These are phyloP conservation scores for Ceriops decandra DNA, from an alignment of 345 rosid genomes.

Conservation along the genomic window DNA sequence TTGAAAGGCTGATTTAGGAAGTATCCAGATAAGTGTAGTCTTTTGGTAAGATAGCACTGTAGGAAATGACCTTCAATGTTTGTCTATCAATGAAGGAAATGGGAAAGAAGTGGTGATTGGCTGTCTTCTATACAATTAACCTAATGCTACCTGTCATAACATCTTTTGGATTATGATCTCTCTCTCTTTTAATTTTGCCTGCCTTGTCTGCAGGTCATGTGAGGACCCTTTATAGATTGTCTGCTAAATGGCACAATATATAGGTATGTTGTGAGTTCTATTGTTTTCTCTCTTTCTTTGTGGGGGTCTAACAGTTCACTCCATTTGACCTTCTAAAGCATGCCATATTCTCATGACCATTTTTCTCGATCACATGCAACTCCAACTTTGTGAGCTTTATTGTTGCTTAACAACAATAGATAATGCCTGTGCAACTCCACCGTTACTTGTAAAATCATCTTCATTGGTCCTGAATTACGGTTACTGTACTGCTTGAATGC, in stretches of 20 bases:
- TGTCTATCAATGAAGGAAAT: neutral
- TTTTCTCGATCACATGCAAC: no score
- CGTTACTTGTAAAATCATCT: no score
- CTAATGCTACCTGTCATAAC: neutral
- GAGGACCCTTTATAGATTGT: neutral
- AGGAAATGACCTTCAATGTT: neutral
- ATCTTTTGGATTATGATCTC: neutral
- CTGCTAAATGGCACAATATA: neutral
- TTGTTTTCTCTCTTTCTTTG: conserved; percentile 10
- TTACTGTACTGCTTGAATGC: no score
- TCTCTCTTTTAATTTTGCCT: neutral
- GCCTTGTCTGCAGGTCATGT: conserved; percentile 4
- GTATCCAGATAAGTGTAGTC: no score
- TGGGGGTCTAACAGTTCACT: conserved; percentile 7
- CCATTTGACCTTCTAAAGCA: neutral
- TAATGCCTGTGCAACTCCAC: no score
- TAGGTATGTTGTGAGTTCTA: conserved; percentile 8
- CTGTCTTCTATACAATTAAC: neutral
- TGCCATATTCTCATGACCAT: neutral
- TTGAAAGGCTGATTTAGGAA: no score
- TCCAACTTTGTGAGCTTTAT: no score
- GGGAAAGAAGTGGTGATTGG: neutral
- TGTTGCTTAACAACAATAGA: no score
- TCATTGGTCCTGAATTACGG: no score
- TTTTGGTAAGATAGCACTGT: no score